Conservation (phyloP, 768 basidiomycete species). For the Tulasnella calospora region DNA sequence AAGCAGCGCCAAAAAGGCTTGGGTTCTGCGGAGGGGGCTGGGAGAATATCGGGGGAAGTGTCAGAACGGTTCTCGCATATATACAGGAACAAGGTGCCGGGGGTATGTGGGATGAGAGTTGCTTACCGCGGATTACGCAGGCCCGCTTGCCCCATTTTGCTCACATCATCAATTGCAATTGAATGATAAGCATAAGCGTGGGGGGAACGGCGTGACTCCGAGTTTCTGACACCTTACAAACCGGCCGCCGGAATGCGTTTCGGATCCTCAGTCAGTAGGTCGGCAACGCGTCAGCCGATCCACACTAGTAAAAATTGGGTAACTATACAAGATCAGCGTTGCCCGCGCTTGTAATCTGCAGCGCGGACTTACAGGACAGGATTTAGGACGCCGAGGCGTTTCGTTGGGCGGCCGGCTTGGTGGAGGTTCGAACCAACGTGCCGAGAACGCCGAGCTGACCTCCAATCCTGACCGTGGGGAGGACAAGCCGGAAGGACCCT, state of each 20-base stretch:
- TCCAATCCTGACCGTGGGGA: background rate
- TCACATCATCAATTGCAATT: background rate
- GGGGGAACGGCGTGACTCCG: background rate
- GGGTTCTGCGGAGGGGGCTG: background rate
- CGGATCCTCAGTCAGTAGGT: background rate
- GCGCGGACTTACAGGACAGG: no score
- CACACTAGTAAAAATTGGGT: background rate
- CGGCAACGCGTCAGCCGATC: background rate
- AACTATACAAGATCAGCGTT: background rate
- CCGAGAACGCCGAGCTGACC: background rate
- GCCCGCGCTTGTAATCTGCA: background rate
- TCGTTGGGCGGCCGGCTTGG: background rate
- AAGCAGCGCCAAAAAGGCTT: background rate
- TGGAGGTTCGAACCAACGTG: background rate
- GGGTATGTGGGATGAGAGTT: background rate
- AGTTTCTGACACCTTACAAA: background rate
- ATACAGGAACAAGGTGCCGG: constrained; percentile 1
- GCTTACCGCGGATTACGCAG: constrained; percentile 4
- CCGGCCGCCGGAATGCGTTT: background rate
- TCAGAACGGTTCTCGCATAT: background rate
- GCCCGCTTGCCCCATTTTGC: background rate
- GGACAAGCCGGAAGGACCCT: background rate
- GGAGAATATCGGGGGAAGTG: background rate
- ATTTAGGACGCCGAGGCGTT: no score
- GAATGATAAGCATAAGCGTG: background rate